phyloP scores from a whole-genome alignment of 805 yeast species.

The Kluyveromyces nonfermentans region DNA sequence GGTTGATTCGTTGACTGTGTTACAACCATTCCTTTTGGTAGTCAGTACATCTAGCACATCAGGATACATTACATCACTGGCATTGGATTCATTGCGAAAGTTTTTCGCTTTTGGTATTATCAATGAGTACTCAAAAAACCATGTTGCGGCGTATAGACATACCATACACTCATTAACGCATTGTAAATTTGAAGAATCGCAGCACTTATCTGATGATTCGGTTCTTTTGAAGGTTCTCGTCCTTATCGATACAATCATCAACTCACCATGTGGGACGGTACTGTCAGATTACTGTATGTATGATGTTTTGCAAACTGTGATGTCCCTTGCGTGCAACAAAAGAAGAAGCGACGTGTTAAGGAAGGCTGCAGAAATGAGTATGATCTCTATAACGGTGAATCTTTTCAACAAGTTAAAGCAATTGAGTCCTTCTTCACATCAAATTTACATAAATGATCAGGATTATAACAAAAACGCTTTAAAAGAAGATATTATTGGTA shows the following conservation, averaged over 20 bases:
- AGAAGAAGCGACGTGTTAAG: constrained; percentile 84
- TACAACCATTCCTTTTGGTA: constrained; percentile 80
- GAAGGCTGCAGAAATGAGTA: constrained; percentile 78
- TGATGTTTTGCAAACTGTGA: constrained; percentile 84
- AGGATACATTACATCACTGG: constrained; percentile 75
- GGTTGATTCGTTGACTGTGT: constrained; percentile 60
- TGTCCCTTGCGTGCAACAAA: constrained; percentile 86
- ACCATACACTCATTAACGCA: constrained; percentile 62
- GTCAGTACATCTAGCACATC: constrained; percentile 79
- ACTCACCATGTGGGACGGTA: constrained; percentile 53
- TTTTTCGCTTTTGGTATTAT: constrained; percentile 64
- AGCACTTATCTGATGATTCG: constrained; percentile 85
- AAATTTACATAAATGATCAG: constrained; percentile 38
- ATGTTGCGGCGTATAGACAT: constrained; percentile 44
- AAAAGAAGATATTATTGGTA: constrained; percentile 43
- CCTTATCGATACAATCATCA: constrained; percentile 57
- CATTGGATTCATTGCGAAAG: constrained; percentile 66
- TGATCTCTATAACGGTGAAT: constrained; percentile 57
- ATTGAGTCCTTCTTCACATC: constrained; percentile 38
- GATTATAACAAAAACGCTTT: constrained; percentile 39
- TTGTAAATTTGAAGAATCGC: constrained; percentile 92
- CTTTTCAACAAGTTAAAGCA: constrained; percentile 53
- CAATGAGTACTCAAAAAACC: constrained; percentile 45
- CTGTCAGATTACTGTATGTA: constrained; percentile 74
- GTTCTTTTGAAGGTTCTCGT: constrained; percentile 76